Conservation (phyloP, 805 yeast species). For the Wickerhamiella spandovensis region DNA sequence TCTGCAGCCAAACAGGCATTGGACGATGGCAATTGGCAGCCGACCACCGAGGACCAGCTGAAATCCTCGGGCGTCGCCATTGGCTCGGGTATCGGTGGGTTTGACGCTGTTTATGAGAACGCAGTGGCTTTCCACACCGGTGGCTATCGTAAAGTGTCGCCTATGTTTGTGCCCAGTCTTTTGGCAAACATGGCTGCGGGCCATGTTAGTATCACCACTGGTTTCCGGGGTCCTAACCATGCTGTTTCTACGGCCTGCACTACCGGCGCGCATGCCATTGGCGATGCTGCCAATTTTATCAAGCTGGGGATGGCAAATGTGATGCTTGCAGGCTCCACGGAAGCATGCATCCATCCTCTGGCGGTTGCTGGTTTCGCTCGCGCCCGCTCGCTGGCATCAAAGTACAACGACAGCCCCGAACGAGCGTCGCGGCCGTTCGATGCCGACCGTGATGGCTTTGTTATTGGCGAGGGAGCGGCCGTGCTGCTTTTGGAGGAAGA, state of each 20-base stretch:
- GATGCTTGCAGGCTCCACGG: conserved; percentile 92
- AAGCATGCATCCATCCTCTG: conserved; percentile 72
- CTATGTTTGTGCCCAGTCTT: conserved; percentile 72
- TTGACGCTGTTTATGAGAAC: conserved; percentile 58
- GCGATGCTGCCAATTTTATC: conserved; percentile 81
- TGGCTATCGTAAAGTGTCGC: conserved; percentile 64
- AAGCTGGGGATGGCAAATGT: conserved; percentile 68
- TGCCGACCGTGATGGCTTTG: conserved; percentile 65
- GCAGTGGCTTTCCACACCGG: conserved; percentile 35
- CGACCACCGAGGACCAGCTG: conserved; percentile 21
- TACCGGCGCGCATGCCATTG: conserved; percentile 85
- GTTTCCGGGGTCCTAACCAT: conserved; percentile 75
- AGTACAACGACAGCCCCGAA: conserved; percentile 45
- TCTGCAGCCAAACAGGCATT: conserved; percentile 71
- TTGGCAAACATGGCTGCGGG: conserved; percentile 93
- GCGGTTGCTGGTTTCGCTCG: conserved; percentile 85
- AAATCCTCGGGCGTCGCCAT: conserved; percentile 50
- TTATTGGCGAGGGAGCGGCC: conserved; percentile 88
- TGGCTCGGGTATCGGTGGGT: conserved; percentile 88
- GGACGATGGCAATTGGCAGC: conserved; percentile 45
- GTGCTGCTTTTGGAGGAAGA: conserved; percentile 61
- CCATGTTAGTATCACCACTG: conserved; percentile 64
- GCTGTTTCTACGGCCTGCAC: conserved; percentile 93
- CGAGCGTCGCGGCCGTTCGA: conserved; percentile 85
- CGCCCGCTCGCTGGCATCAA: conserved; percentile 64